Evolutionary conservation across 352 stramenopile genomes (phyloP).

Genomic region (Phytopythium delawarense): DNA sequence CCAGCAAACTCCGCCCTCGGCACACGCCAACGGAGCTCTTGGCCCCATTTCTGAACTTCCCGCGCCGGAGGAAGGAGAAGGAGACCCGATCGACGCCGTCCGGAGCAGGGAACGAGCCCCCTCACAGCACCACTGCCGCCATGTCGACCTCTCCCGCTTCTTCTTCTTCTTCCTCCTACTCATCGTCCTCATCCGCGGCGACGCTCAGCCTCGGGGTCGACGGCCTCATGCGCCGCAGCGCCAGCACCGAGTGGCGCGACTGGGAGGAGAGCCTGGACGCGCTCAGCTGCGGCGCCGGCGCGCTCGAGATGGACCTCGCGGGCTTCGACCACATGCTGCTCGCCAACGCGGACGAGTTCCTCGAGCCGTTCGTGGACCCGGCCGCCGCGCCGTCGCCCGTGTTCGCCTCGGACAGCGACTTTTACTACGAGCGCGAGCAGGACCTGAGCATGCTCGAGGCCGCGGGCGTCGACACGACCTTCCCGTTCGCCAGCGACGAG

Average conservation of each 20-base stretch:
- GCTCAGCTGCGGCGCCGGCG: slow-evolving; percentile 13
- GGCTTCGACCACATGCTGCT: slow-evolving; percentile 63
- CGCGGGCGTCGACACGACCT: slow-evolving; percentile 27
- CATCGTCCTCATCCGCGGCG: slow-evolving; percentile 12
- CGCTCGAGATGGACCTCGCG: slow-evolving; percentile 50
- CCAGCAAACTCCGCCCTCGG: neutral
- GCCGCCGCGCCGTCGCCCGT: slow-evolving; percentile 24
- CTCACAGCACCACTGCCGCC: no score
- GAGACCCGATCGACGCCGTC: neutral
- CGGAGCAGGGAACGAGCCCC: neutral
- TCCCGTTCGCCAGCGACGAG: slow-evolving; percentile 31
- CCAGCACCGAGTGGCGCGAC: slow-evolving; percentile 35
- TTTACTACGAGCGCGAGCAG: slow-evolving; percentile 26
- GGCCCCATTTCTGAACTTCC: slow-evolving; percentile 8
- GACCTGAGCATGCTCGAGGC: slow-evolving; percentile 19
- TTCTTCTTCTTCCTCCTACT: slow-evolving; percentile 5
- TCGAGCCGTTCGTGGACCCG: slow-evolving; percentile 36
- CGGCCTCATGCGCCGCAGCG: slow-evolving; percentile 17
- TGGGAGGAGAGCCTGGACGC: slow-evolving; percentile 36
- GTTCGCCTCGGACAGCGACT: slow-evolving; percentile 16
- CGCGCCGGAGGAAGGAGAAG: slow-evolving; percentile 7
- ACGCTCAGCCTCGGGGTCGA: neutral
- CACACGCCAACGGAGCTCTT: neutral
- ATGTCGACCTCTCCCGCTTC: neutral
- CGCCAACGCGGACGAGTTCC: slow-evolving; percentile 52